phyloP scores from a whole-genome alignment of 495 filamentous ascomycete species.

The Astrothelium macrocarpum region DNA sequence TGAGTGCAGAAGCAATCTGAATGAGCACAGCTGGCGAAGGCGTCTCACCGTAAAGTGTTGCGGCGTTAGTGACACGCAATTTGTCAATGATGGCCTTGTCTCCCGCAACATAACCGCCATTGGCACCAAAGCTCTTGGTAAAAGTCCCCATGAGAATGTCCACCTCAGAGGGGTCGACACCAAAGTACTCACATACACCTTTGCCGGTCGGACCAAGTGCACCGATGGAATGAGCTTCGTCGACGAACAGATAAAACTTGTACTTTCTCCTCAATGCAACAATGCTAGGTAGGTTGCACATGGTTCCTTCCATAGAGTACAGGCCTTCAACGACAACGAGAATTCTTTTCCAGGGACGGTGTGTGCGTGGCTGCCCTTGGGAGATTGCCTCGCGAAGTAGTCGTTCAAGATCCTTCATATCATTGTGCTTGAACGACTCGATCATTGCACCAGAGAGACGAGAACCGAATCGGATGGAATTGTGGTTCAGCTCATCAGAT shows the following conservation, averaged over 20 bases:
- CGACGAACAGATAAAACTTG: conserved; percentile 91
- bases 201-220: conserved; percentile 80
- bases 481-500: conserved; percentile 94
- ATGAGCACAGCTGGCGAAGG: conserved; percentile 76
- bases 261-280: conserved; percentile 82
- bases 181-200: conserved; percentile 96
- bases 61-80: conserved; percentile 75
- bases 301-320: conserved; percentile 98
- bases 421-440: conserved; percentile 92
- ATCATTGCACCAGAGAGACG: conserved; percentile 92
- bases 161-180: conserved; percentile 74
- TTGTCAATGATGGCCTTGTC: conserved; percentile 89
- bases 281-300: conserved; percentile 88
- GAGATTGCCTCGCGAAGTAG: conserved; percentile 84
- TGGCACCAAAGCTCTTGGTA: conserved; percentile 97
- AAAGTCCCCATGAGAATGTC: conserved; percentile 98
- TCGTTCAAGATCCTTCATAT: conserved; percentile 77
- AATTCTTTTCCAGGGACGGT: conserved; percentile 98
- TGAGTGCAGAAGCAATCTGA: conserved; percentile 77
- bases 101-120: conserved; percentile 90
- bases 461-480: conserved; percentile 90
- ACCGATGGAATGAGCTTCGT: conserved; percentile 95
- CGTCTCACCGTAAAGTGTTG: conserved; percentile 77
- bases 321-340: conserved; percentile 92
- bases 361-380: conserved; percentile 91